Evolutionary conservation across 768 basidiomycete genomes (phyloP).

Genomic region (Tulasnella sp.): DNA sequence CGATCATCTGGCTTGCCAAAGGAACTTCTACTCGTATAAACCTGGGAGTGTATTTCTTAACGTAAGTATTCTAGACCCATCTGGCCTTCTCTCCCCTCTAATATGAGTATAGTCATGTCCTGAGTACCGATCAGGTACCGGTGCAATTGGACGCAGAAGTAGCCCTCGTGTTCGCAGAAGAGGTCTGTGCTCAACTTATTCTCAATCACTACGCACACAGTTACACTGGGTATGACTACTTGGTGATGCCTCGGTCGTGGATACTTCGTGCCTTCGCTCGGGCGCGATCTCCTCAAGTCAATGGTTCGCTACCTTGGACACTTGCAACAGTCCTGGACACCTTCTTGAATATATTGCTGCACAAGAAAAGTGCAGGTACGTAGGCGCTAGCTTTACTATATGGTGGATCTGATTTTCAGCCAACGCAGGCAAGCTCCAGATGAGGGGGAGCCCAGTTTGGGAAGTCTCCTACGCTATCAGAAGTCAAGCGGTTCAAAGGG

Average conservation of each 20-base stretch:
- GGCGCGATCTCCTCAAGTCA: background rate
- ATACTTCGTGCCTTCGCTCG: background rate
- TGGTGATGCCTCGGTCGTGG: background rate
- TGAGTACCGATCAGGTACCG: too few species aligned
- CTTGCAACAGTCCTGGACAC: background rate
- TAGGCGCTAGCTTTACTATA: background rate
- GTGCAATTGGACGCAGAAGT: background rate
- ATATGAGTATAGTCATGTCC: background rate
- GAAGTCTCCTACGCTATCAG: background rate
- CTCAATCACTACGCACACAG: background rate
- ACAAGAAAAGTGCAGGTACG: background rate
- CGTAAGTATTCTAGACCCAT: background rate
- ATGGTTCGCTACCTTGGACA: background rate
- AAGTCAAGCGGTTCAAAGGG: background rate
- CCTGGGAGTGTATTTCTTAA: background rate
- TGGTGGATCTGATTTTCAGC: background rate
- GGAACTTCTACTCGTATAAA: background rate
- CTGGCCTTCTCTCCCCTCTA: background rate
- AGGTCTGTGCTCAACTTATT: background rate
- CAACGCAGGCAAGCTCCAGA: background rate
- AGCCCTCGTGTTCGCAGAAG: background rate
- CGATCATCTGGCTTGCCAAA: background rate
- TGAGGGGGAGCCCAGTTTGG: background rate
- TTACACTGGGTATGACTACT: background rate
- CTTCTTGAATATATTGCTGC: background rate